These are phyloP conservation scores for Mycena floridula DNA, from an alignment of 768 basidiomycete species.

Conservation along the genomic window DNA sequence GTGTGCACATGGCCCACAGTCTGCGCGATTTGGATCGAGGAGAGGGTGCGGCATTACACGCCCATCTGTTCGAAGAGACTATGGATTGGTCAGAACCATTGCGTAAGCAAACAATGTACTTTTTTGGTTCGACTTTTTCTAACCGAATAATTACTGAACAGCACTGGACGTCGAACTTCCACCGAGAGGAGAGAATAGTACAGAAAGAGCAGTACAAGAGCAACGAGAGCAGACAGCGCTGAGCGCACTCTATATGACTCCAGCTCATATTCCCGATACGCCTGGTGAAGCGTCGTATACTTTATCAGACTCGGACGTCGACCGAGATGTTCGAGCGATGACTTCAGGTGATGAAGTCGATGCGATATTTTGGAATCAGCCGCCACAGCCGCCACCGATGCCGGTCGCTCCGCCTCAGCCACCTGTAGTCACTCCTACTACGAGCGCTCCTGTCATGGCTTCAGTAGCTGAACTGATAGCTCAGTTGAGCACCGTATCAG, in stretches of 20 bases:
- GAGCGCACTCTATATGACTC: constrained; percentile 66
- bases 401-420: background rate
- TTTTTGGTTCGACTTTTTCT: constrained; percentile 2
- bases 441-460: constrained; percentile 20
- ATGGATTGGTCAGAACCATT: constrained; percentile 82
- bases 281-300: constrained; percentile 61
- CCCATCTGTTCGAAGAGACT: constrained; percentile 78
- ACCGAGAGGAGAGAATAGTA: constrained; percentile 59
- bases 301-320: constrained; percentile 65
- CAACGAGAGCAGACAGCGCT: constrained; percentile 74
- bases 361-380: constrained; percentile 56
- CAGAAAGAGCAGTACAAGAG: constrained; percentile 67
- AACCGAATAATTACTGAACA: constrained; percentile 26
- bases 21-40: constrained; percentile 83
- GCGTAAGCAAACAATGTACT: constrained; percentile 43
- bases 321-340: constrained; percentile 59
- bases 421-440: background rate
- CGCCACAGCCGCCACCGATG: constrained; percentile 14
- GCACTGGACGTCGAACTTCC: constrained; percentile 47
- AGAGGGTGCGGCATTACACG: constrained; percentile 81
- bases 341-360: constrained; percentile 65
- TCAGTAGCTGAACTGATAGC: constrained; percentile 70
- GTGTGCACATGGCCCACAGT: constrained; percentile 62
- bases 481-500: constrained; percentile 31
- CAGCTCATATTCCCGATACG: constrained; percentile 69